Conservation (phyloP, 768 basidiomycete species). For the Pseudohyphozyma bogoriensis region DNA sequence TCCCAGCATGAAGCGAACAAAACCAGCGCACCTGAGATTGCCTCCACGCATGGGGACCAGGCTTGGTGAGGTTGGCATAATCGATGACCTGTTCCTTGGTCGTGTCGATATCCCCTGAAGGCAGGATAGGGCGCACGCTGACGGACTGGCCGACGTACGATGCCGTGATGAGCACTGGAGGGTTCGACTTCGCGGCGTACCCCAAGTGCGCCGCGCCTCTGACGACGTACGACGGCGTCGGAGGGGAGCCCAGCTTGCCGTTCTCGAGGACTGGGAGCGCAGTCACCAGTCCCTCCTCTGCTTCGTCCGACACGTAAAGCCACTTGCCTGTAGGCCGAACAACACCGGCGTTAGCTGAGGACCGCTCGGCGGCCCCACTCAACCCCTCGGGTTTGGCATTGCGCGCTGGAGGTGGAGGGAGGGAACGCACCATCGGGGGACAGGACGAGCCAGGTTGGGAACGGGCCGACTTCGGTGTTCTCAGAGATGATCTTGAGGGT, state of each 20-base stretch:
- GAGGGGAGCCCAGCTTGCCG: not conserved
- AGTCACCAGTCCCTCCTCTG: conserved; percentile 3
- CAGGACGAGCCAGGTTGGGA: conserved; percentile 19
- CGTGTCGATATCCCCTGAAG: conserved; percentile 1
- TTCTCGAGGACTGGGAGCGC: not conserved
- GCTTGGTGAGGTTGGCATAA: not conserved
- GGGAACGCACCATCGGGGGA: not conserved
- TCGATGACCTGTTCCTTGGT: not conserved
- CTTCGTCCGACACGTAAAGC: conserved; percentile 9
- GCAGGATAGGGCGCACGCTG: not conserved
- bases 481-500: not conserved
- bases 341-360: too few species aligned
- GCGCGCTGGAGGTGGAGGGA: too few species aligned
- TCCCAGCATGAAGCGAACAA: too few species aligned
- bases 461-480: not conserved
- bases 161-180: conserved; percentile 3
- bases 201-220: not conserved
- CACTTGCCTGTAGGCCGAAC: not conserved
- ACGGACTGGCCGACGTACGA: conserved; percentile 17
- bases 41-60: conserved; percentile 1
- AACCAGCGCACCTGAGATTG: conserved; percentile 18
- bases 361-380: too few species aligned
- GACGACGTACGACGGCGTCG: not conserved
- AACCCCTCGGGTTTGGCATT: too few species aligned
- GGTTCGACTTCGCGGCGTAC: conserved; percentile 3